A percentile compares a stretch with the other conserved stretches of the same genome.
Conservation (phyloP, 495 filamentous ascomycete species). For the Friedmanniomyces simplex region DNA sequence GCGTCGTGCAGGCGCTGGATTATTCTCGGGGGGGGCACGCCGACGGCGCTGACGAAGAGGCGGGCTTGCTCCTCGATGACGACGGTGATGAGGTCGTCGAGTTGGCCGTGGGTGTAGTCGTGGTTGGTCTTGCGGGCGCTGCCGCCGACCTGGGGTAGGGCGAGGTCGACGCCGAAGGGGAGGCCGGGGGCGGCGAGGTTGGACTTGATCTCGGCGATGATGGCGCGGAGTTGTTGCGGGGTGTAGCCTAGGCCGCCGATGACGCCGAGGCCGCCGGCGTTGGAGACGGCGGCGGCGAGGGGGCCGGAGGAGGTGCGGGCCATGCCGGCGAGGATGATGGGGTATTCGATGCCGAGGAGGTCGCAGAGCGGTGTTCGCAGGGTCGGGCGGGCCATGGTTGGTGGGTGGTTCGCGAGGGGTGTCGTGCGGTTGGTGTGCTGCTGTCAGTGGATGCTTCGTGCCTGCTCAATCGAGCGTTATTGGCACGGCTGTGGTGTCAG, state of each 20-base stretch:
- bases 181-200: constrained; percentile 50
- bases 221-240: constrained; percentile 61
- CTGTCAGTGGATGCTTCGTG: neutral
- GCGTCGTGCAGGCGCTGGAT: constrained; percentile 63
- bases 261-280: constrained; percentile 76
- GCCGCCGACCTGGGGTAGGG: constrained; percentile 74
- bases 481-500: neutral
- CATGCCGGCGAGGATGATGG: constrained; percentile 83
- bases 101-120: constrained; percentile 77
- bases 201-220: constrained; percentile 73
- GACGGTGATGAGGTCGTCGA: constrained; percentile 73
- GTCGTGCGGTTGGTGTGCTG: neutral
- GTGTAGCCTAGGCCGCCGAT: constrained; percentile 84
- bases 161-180: constrained; percentile 81
- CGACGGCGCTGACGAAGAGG: constrained; percentile 75
- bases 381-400: constrained; percentile 24
- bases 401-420: neutral
- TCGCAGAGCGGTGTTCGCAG: constrained; percentile 67
- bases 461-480: neutral
- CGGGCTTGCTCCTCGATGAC: constrained; percentile 65
- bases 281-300: constrained; percentile 77
- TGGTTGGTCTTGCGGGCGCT: constrained; percentile 75
- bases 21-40: constrained; percentile 59
- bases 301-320: constrained; percentile 64
- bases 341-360: constrained; percentile 67